phyloP scores from a whole-genome alignment of 2,329 filamentous ascomycete species.

The Phialemonium atrogriseum region DNA sequence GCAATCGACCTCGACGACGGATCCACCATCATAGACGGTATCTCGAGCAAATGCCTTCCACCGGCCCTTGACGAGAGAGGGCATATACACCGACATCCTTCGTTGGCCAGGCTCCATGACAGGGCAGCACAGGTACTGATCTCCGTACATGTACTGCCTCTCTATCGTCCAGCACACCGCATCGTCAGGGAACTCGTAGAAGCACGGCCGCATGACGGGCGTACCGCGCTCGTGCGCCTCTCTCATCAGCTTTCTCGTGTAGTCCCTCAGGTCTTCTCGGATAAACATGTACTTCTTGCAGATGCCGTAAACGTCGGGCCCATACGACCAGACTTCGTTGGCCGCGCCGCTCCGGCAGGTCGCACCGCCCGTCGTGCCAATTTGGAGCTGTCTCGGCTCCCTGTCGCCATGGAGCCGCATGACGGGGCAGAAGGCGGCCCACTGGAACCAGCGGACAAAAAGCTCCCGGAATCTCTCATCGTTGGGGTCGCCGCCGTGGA shows the following conservation, averaged over 20 bases:
- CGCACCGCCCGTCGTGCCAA: constrained; percentile 24
- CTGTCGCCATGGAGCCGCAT: constrained; percentile 60
- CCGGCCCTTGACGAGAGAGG: too few species aligned
- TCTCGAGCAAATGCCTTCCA: too few species aligned
- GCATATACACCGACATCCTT: constrained; percentile 43
- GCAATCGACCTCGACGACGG: too few species aligned
- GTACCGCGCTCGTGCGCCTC: constrained; percentile 51
- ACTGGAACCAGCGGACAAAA: constrained; percentile 62
- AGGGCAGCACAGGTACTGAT: constrained; percentile 49
- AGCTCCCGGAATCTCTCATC: constrained; percentile 51
- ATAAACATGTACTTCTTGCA: constrained; percentile 51
- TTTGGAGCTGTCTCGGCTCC: constrained; percentile 39
- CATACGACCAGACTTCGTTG: constrained; percentile 62
- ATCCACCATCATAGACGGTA: too few species aligned
- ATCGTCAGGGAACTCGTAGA: constrained; percentile 56
- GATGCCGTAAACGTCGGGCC: constrained; percentile 49
- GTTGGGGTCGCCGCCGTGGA: constrained; percentile 54
- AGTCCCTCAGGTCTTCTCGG: constrained; percentile 48
- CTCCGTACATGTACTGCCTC: constrained; percentile 56
- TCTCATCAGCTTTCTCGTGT: constrained; percentile 49
- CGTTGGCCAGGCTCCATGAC: constrained; percentile 40
- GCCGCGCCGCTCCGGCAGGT: constrained; percentile 41
- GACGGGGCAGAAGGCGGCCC: constrained; percentile 59
- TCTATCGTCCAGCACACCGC: constrained; percentile 45
- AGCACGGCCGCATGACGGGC: constrained; percentile 54